Evolutionary conservation across 208 protist species (phyloP).

Genomic region (Strigomonas culicis): DNA sequence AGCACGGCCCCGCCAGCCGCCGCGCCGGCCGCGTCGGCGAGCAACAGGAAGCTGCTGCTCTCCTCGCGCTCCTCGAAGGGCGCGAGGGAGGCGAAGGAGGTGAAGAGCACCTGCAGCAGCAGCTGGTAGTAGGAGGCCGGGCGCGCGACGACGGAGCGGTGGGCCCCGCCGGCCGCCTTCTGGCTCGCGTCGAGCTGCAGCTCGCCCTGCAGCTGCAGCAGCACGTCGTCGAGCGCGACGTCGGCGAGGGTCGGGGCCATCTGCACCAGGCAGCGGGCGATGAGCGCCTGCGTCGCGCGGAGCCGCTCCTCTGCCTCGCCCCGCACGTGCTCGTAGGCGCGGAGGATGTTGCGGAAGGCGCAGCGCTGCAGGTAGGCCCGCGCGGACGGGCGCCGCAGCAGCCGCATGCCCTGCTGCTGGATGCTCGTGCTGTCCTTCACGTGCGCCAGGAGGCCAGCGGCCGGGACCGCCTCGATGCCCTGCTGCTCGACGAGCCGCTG

Average conservation of each 20-base stretch:
- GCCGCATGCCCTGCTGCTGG: constrained; percentile 38
- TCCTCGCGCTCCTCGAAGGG: constrained; percentile 38
- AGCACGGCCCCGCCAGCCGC: constrained; percentile 18
- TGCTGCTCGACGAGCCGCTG: constrained; percentile 54
- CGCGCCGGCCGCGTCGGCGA: constrained; percentile 3
- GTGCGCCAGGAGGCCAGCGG: constrained; percentile 53
- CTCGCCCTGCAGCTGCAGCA: constrained; percentile 29
- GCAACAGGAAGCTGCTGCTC: constrained; percentile 9
- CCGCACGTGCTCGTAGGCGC: constrained; percentile 34
- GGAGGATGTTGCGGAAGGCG: constrained; percentile 55
- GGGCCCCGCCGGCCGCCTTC: background rate
- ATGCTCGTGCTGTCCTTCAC: constrained; percentile 49
- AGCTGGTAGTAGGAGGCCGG: constrained; percentile 55
- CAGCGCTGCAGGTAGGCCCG: constrained; percentile 42
- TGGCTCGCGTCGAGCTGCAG: constrained; percentile 9
- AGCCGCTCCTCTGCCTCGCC: constrained; percentile 51
- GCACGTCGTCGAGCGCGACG: constrained; percentile 56
- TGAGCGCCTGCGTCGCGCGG: constrained; percentile 57
- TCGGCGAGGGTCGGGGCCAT: constrained; percentile 47
- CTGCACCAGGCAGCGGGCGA: constrained; percentile 64
- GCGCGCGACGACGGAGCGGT: constrained; percentile 18
- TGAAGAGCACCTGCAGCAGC: constrained; percentile 66
- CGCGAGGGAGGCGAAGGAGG: constrained; percentile 53
- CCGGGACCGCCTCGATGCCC: constrained; percentile 69
- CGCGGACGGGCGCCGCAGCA: constrained; percentile 38